phyloP scores from a whole-genome alignment of 2,329 filamentous ascomycete genomes.

The Alternaria viburni region DNA sequence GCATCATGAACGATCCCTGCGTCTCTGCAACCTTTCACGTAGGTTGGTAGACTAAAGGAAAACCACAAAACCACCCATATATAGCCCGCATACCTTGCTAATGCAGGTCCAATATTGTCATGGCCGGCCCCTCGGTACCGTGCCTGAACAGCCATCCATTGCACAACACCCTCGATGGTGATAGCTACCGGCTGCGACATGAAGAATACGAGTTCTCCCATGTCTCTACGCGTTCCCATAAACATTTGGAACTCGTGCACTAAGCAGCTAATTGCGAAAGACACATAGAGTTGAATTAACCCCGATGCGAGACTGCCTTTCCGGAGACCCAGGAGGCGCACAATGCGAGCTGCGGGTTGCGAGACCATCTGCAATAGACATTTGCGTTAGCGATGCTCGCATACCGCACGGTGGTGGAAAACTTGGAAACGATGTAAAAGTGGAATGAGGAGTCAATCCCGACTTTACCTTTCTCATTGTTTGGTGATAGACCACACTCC shows the following conservation, averaged over 20 bases:
- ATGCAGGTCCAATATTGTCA: neutral
- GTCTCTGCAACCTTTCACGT: neutral
- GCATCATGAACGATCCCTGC: neutral
- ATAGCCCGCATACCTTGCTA: neutral
- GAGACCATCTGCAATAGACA: conserved; percentile 3
- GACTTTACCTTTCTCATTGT: conserved; percentile 6
- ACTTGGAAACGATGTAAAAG: neutral
- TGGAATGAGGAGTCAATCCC: neutral
- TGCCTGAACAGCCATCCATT: neutral
- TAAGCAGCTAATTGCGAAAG: conserved; percentile 7
- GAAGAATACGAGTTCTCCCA: conserved; percentile 1
- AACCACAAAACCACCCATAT: neutral
- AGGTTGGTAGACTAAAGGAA: neutral
- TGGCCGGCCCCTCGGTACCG: neutral
- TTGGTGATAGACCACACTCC: conserved; percentile 8
- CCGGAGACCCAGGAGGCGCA: neutral
- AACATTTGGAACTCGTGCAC: conserved; percentile 9
- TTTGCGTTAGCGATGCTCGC: neutral
- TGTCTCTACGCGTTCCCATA: conserved; percentile 9
- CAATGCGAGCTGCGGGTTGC: conserved; percentile 3
- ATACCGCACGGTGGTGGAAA: neutral
- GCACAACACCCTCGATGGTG: neutral
- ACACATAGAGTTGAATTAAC: neutral
- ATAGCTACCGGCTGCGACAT: conserved; percentile 5
- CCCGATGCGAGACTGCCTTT: neutral